phyloP scores from a whole-genome alignment of 139 green algal species.

The Pseudopediastrum boryanum region DNA sequence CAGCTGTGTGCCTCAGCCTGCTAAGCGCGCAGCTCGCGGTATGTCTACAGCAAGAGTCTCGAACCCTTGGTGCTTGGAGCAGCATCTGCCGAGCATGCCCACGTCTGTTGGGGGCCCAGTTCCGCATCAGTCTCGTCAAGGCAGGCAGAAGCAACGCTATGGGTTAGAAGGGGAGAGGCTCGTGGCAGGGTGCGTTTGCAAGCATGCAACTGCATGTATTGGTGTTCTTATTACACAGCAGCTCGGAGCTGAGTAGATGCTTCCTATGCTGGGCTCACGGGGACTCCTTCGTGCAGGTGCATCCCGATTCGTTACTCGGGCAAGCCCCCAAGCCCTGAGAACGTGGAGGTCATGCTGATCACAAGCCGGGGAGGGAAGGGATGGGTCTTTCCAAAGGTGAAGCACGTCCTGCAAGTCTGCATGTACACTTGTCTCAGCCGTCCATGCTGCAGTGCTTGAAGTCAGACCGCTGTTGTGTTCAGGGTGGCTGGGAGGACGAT shows the following conservation, averaged over 20 bases:
- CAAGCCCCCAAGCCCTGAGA: conserved; percentile 7
- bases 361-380: conserved; percentile 74
- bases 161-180: conserved; percentile 62
- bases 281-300: conserved; percentile 61
- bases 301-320: conserved; percentile 73
- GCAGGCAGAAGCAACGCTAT: conserved; percentile 74
- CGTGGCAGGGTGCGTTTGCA: conserved; percentile 65
- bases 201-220: background rate
- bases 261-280: background rate
- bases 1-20: too few relatives aligned
- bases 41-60: conserved; percentile 22
- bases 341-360: conserved; percentile 78
- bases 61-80: conserved; percentile 22
- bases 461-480: conserved; percentile 27
- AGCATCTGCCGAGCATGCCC: conserved; percentile 19
- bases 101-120: conserved; percentile 42
- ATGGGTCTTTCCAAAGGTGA: conserved; percentile 87
- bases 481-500: conserved; percentile 94
- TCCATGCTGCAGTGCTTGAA: background rate
- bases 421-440: background rate
- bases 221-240: background rate
- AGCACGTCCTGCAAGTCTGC: background rate
- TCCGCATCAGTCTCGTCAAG: conserved; percentile 42
- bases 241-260: background rate
- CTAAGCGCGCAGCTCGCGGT: too few relatives aligned